A percentile compares a stretch with the other conserved stretches of the same genome.
These are phyloP conservation scores for Lathyrus aphaca DNA, from an alignment of 306 rosid species.

Conservation along the genomic window DNA sequence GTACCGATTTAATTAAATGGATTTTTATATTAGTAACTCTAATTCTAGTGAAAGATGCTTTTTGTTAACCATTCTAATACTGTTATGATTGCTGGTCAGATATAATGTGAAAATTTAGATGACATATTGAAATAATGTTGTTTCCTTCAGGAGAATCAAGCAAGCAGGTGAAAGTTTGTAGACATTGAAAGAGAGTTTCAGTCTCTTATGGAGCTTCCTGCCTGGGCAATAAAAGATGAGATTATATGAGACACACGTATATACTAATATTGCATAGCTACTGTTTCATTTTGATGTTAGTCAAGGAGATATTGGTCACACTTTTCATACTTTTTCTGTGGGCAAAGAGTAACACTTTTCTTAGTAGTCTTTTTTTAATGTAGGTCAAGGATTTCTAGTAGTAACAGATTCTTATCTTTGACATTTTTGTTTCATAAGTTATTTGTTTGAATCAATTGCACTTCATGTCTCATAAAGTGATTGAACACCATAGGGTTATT, in stretches of 20 bases:
- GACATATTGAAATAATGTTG: too few species aligned
- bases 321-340: slow-evolving; percentile 2
- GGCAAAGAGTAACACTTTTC: neutral
- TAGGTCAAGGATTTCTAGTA: slow-evolving; percentile 9
- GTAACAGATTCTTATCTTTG: slow-evolving; percentile 11
- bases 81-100: too few species aligned
- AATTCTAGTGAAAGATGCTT: too few species aligned
- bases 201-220: slow-evolving; percentile 38
- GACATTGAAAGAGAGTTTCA: slow-evolving; percentile 39
- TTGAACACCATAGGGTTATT: too few species aligned
- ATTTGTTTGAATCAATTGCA: too few species aligned
- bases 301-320: slow-evolving; percentile 14
- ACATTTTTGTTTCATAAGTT: too few species aligned
- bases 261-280: slow-evolving; percentile 16
- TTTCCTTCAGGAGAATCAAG: too few species aligned
- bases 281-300: slow-evolving; percentile 5
- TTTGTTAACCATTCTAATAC: too few species aligned
- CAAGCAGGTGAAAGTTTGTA: slow-evolving; percentile 16
- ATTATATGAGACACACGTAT: slow-evolving; percentile 27
- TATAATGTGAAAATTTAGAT: too few species aligned
- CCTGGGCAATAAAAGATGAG: slow-evolving; percentile 37
- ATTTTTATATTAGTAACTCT: too few species aligned
- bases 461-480: too few species aligned
- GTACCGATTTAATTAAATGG: too few species aligned
- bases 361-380: neutral